A percentile compares a stretch with the other conserved stretches of the same genome.
These are phyloP conservation scores for Hemerocallis citrina DNA, from an alignment of 106 monocot genomes.

Conservation along the genomic window DNA sequence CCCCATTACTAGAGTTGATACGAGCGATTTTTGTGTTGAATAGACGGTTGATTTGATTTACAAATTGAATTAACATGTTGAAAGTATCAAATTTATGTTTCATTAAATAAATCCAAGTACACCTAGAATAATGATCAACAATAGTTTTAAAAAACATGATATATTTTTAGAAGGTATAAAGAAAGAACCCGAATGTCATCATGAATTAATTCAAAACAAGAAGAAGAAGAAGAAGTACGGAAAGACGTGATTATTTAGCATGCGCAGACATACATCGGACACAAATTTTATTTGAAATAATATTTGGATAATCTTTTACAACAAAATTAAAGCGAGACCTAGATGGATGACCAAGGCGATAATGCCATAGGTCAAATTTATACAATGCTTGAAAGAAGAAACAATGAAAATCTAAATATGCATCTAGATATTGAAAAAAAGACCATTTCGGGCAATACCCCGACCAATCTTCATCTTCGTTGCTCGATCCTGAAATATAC, in stretches of 20 bases:
- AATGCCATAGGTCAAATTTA: not conserved
- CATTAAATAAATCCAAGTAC: slow-evolving; percentile 6
- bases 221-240: not conserved
- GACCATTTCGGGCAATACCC: too few relatives aligned
- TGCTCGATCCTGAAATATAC: too few relatives aligned
- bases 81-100: slow-evolving; percentile 1
- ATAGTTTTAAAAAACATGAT: not conserved
- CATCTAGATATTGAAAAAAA: too few relatives aligned
- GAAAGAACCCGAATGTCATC: not conserved
- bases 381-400: too few relatives aligned
- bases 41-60: too few relatives aligned
- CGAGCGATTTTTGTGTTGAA: too few relatives aligned
- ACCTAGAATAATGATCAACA: not conserved
- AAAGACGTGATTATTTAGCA: not conserved
- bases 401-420: too few relatives aligned
- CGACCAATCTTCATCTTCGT: too few relatives aligned
- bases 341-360: not conserved
- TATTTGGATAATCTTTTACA: too few relatives aligned
- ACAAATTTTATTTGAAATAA: too few relatives aligned
- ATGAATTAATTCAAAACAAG: slow-evolving; percentile 6
- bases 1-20: too few relatives aligned
- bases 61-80: slow-evolving; percentile 1
- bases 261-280: not conserved
- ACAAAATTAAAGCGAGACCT: too few relatives aligned
- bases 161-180: not conserved